A percentile compares a stretch with the other conserved stretches of the same genome.
Evolutionary conservation across 1,139 yeast species (phyloP).

Genomic region (Sugiyamaella paludigena): DNA sequence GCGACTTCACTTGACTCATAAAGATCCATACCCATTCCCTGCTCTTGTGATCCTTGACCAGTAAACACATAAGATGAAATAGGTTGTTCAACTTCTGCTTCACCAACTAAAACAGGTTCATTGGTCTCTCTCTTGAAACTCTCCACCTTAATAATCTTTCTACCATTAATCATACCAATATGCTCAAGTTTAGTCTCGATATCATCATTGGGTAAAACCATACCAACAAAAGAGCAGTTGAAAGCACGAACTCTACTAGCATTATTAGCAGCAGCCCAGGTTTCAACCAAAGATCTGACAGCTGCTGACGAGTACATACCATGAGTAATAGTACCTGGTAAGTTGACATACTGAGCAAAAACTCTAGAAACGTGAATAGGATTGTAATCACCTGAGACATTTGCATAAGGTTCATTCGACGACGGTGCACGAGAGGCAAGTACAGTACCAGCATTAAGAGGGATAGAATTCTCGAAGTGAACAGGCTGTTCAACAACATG

Average conservation of each 20-base stretch:
- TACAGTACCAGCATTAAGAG: constrained; percentile 74
- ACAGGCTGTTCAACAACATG: constrained; percentile 92
- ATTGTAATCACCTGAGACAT: constrained; percentile 96
- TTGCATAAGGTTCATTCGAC: constrained; percentile 93
- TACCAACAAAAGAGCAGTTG: constrained; percentile 86
- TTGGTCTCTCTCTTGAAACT: constrained; percentile 74
- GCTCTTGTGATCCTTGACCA: constrained; percentile 99
- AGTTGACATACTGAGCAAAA: constrained; percentile 85
- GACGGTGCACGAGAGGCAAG: constrained; percentile 74
- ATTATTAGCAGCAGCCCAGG: constrained; percentile 97
- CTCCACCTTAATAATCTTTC: constrained; percentile 92
- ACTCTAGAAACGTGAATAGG: constrained; percentile 97
- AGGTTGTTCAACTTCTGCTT: constrained; percentile 98
- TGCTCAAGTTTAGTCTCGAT: constrained; percentile 89
- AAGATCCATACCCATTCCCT: constrained; percentile 99
- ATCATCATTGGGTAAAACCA: constrained; percentile 95
- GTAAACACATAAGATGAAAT: constrained; percentile 95
- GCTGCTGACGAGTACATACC: constrained; percentile 99
- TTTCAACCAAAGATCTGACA: constrained; percentile 91
- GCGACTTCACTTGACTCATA: constrained; percentile 91
- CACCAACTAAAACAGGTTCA: constrained; percentile 78
- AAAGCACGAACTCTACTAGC: constrained; percentile 95
- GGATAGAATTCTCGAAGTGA: constrained; percentile 84
- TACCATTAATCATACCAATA: constrained; percentile 98
- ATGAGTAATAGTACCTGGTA: constrained; percentile 97